Evolutionary conservation across 1,139 yeast species (phyloP), one percentile per base, ranked within the genome.

Genomic region (Debaryomycetaceae sp.): DNA sequence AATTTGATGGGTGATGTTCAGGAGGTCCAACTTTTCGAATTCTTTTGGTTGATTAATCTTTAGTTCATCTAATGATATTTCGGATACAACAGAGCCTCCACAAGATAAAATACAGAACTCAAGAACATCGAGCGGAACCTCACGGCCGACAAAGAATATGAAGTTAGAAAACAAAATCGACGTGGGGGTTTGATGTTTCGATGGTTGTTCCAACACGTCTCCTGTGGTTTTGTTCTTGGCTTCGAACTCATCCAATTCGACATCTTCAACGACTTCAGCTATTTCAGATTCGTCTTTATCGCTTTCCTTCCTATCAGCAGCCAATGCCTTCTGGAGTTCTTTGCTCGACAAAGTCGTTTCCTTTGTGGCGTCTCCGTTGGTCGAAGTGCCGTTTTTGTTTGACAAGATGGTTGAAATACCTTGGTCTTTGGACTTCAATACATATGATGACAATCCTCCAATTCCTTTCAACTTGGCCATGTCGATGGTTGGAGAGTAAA

Each of bases 401-500:
- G 83, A 79, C 46, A 78, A 64, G 52, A 78, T 67, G 9, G 78
- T 65, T 44, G 62, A 66, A 23, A 57, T 60, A 40, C 66, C 68
- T 49, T 66, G 69, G 36, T 66, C 71, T 68, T 71, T 68, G 5
- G 72, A 52, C 53, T 68, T 68, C 55, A 93, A 75, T 45, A 91
- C 82, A 60, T 84, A 93, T 9, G 96, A 80, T 41, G 89, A 80
- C 55, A 93, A 77, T 11, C 99, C 99, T 54, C 97, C 97, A 53
- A 90, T 80, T 55, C 93, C 89, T 65, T 87, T 88, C 64, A 83
- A 76, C 63, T 83, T 84, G 51, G 77, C 75, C 45, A 69, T 67
- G 67, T 90, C 88, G 53, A 91, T 81, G 53, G 80, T 80, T 47
- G 99, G 99, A 40, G 99, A 99, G 66, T 91, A 93, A 37, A 88